Base-by-base conservation (phyloP, 1,284 basidiomycete species). In the Pyrrhoderma lamaoense region DNA sequence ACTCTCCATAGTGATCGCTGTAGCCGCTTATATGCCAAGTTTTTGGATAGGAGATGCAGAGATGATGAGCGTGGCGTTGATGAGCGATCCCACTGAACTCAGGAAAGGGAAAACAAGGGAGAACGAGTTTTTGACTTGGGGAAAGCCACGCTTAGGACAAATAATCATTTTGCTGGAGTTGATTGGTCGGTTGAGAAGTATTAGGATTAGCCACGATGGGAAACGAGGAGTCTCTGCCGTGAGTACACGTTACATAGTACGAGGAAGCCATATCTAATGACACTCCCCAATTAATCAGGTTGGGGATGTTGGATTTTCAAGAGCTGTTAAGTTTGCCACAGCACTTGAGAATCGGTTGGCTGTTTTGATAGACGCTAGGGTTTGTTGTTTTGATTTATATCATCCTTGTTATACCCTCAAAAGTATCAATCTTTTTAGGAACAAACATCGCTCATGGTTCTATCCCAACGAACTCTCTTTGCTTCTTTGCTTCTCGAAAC, bases 31-130 rank as follows among this genome's bases (percentile, higher is more conserved):
- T 57, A 64, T 88, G 9, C 71, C 77, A 0, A 75, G 77, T 50
- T 80, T 82, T 60, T 89, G 85, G 86, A 75, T 72, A 2, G 73
- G 78, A 18, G 82, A 89, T 64, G 73, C 82, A 1, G 85, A 89
- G 59, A 90, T 91, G 87, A 69, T 89, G 53, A 70, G 79, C 2
- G 76, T 89, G 3, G 85, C 83, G 3, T 64, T 89, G 40, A 76
- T 82, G 72, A 79, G 75, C 50, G 75, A 79, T 55, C 62, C 68
- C 8, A 57, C 49, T n/a, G 59, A 60, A 56, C 52, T 54, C n/a
- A 54, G 52, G 61, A 66, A 66, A 42, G 65, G 64, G 0, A 64
- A 67, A 49, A 43, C 25, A 13, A 51, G 54, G 27, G 64, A 64
- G 27, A 66, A 58, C 14, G 54, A 57, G 0, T 62, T 57, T 19